Evolutionary conservation across 2,329 filamentous ascomycete genomes (phyloP), one percentile per base, ranked within the genome.

Genomic region (Botrytis porri): DNA sequence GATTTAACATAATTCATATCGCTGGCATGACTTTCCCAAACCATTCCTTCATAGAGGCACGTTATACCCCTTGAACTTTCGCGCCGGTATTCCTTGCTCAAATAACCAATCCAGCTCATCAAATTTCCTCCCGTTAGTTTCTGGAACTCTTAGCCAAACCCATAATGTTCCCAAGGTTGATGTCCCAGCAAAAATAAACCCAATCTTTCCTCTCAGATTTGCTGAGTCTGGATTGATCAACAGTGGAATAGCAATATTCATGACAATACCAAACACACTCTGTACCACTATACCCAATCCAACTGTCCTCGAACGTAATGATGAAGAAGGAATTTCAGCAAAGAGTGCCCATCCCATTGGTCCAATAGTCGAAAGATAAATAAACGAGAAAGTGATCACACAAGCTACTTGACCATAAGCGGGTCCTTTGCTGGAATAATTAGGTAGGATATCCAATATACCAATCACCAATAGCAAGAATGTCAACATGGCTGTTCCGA

Each of bases 101-200:
- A 73, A 73, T 14, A 73, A 37, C 64, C 57, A 70, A 57, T 73
- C 71, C 35, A 73, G 29, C n/a, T 73, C 65, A 22, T 73, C 71
- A 51, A 61, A 73, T 2, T 12, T 69, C 45, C 65, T 73, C 3
- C 59, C 57, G 18, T 69, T 69, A 12, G 65, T 73, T 51, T 73
- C 71, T 18, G 63, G 71, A 3, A 73, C 65, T 62, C 71, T 45
- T 22, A 73, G 39, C 63, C 63, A 73, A 32, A 61, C 54, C 71
- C 71, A 69, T 8, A 73, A 48, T 1, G 54, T 69, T 12, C 35
- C 64, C 1, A 73, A 9, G 12, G 43, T 20, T 7, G 64, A 69
- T 51, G 54, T 60, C 7, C 64, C 64, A 20, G 65, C 59, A 61
- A 73, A 73, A 41, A 73, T 73, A 35, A 73, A 70, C 14, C 71